phyloP scores from a whole-genome alignment of 331 rosid genomes.

The Arachis monticola region DNA sequence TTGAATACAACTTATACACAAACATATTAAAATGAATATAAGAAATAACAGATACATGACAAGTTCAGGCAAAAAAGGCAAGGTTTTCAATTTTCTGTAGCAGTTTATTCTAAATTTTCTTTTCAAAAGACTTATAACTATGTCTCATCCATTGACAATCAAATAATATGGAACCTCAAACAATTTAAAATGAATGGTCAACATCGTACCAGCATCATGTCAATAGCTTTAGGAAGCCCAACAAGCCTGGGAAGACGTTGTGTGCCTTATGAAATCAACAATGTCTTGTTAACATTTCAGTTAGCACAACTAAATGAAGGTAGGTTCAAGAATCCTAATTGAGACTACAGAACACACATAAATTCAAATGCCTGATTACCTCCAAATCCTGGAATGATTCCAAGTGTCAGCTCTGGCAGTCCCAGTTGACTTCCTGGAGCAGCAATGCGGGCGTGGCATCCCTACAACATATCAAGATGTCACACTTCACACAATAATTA shows the following conservation, averaged over 20 bases:
- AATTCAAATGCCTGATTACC: constrained; percentile 54
- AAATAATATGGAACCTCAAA: constrained; percentile 30
- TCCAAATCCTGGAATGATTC: constrained; percentile 97
- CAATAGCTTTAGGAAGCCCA: constrained; percentile 83
- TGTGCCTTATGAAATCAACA: constrained; percentile 68
- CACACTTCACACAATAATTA: constrained; percentile 22
- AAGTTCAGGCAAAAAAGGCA: not conserved
- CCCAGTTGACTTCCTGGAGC: constrained; percentile 89
- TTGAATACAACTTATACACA: constrained; percentile 12
- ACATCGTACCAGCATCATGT: constrained; percentile 84
- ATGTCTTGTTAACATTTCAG: constrained; percentile 39
- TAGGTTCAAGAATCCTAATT: constrained; percentile 23
- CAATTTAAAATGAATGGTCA: constrained; percentile 21
- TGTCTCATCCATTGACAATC: not conserved
- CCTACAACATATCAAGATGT: constrained; percentile 53
- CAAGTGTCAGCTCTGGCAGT: constrained; percentile 91
- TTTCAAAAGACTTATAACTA: constrained; percentile 11
- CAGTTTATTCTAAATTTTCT: constrained; percentile 8
- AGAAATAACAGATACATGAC: not conserved
- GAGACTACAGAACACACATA: constrained; percentile 12
- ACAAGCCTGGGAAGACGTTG: constrained; percentile 98
- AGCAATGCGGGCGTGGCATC: constrained; percentile 92
- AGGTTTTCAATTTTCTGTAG: constrained; percentile 15
- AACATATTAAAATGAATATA: not conserved
- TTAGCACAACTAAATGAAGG: not conserved